Percentiles rank a stretch among this genome's conserved stretches.
These are phyloP conservation scores for Cavenderia fasciculata DNA, from an alignment of 78 protist species.

Conservation along the genomic window DNA sequence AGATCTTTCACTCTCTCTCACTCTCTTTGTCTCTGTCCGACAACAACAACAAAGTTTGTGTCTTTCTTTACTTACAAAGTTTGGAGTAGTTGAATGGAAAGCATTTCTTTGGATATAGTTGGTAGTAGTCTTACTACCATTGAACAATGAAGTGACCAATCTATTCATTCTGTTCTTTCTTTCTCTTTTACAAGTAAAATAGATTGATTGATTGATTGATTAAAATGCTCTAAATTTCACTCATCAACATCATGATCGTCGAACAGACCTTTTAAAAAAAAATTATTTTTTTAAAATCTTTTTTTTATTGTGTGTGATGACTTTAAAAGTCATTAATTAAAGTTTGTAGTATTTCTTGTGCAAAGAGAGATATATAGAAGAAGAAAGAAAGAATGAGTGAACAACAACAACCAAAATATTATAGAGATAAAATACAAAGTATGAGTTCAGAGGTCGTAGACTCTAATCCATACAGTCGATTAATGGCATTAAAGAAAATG, in stretches of 20 bases:
- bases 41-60: no score
- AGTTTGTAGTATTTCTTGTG: no score
- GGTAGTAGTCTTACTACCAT: background rate
- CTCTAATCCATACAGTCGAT: conserved; percentile 88
- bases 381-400: background rate
- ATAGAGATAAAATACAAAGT: conserved; percentile 53
- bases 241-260: no score
- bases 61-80: no score
- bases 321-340: no score
- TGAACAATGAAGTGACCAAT: background rate
- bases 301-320: no score
- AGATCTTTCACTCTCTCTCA: background rate
- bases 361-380: no score
- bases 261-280: no score
- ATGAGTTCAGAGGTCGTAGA: conserved; percentile 88
- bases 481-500: conserved; percentile 98
- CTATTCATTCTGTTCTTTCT: background rate
- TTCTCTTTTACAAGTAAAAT: no score
- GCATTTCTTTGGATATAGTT: background rate
- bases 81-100: conserved; percentile 10
- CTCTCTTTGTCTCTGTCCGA: background rate
- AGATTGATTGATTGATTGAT: no score
- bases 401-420: conserved; percentile 20
- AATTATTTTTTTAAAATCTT: no score
- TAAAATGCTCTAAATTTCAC: no score